A percentile compares a stretch with the other conserved stretches of the same genome.
phyloP scores from a whole-genome alignment of 371 early-diverging fungal genomes.

The Zopfochytrium polystomum region DNA sequence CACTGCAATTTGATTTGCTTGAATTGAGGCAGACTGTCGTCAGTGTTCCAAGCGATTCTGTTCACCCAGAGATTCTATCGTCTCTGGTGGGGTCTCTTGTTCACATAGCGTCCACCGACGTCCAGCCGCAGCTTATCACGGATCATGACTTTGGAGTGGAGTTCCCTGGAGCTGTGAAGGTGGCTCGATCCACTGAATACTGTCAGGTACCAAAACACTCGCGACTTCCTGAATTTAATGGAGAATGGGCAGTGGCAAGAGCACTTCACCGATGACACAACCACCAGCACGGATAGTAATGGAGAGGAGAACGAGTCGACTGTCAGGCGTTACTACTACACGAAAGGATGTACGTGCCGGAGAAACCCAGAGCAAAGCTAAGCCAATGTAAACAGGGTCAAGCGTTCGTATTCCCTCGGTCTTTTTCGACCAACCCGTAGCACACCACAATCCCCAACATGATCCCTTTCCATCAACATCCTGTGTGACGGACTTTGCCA shows the following conservation, averaged over 20 bases:
- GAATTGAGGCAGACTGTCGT: no score
- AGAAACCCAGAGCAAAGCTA: no score
- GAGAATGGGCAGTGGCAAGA: constrained; percentile 28
- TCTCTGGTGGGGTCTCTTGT: constrained; percentile 15
- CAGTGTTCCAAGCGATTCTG: no score
- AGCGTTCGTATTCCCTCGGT: constrained; percentile 7
- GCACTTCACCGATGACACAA: constrained; percentile 11
- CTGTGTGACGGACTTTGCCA: not conserved
- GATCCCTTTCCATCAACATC: constrained; percentile 21
- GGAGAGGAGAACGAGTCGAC: constrained; percentile 22
- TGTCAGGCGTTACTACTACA: constrained; percentile 21
- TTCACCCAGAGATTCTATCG: no score
- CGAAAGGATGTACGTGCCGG: constrained; percentile 29
- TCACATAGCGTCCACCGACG: constrained; percentile 8
- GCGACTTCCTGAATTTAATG: no score
- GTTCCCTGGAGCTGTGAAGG: constrained; percentile 18
- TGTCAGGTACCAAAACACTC: no score
- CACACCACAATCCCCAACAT: constrained; percentile 29
- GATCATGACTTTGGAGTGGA: constrained; percentile 19
- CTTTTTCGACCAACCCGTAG: constrained; percentile 33
- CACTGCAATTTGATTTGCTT: no score
- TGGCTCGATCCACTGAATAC: constrained; percentile 21
- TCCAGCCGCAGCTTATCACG: constrained; percentile 10
- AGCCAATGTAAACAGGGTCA: no score
- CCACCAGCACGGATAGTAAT: constrained; percentile 10